Evolutionary conservation across 108 stramenopile genomes (phyloP).

Genomic region (Stephanodiscus triporus): DNA sequence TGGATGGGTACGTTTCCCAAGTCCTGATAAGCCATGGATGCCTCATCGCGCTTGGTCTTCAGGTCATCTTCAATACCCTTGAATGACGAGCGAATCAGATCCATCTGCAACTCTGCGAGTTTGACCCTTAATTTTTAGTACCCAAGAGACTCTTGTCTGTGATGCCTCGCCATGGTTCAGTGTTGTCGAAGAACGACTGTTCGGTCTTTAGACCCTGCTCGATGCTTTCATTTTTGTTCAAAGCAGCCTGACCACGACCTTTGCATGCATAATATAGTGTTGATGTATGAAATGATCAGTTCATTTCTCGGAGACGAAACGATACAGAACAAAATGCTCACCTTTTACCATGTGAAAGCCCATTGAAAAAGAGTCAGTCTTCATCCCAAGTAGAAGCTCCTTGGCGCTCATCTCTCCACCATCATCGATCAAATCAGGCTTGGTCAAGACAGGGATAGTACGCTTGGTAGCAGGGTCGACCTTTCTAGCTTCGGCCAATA

Average conservation of each 20-base stretch:
- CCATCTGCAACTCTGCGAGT: constrained; percentile 54
- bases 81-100: constrained; percentile 53
- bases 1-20: constrained; percentile 40
- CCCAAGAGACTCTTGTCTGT: constrained; percentile 55
- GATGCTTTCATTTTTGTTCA: constrained; percentile 50
- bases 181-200: constrained; percentile 54
- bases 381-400: constrained; percentile 54
- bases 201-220: constrained; percentile 51
- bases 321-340: constrained; percentile 3
- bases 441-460: constrained; percentile 89
- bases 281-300: too few relatives aligned
- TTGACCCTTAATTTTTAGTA: constrained; percentile 54
- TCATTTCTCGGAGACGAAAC: neutral
- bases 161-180: constrained; percentile 60
- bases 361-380: constrained; percentile 41
- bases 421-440: constrained; percentile 86
- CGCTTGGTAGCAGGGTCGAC: constrained; percentile 67
- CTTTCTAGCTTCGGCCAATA: constrained; percentile 49
- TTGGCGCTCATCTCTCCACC: constrained; percentile 58
- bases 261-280: neutral
- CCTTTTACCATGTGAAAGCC: constrained; percentile 72
- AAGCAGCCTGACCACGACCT: constrained; percentile 65
- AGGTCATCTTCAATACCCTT: constrained; percentile 52
- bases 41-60: constrained; percentile 28
- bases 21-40: constrained; percentile 6